Evolutionary conservation across 345 rosid genomes (phyloP), one percentile per base, ranked within the genome.

Genomic region (Citrus sp.): DNA sequence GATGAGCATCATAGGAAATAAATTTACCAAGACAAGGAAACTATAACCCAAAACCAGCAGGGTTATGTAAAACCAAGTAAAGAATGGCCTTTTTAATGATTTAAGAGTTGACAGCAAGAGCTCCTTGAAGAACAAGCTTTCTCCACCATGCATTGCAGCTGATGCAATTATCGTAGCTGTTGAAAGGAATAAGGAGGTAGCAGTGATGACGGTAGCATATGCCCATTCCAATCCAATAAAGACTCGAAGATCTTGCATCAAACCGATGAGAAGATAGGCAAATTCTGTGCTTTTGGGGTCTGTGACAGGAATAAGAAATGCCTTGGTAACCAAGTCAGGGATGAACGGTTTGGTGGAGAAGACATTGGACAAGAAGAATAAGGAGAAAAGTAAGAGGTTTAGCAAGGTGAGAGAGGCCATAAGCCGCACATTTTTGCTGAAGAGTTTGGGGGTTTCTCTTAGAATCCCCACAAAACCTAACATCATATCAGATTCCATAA

Each of bases 51-150:
- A 1, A 38, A 2, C 40, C 74, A 91, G 83, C 28, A 88, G 84
- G 67, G 56, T 22, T 40, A 79, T 77, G 80, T 80, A 88, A 74
- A 86, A 83, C 73, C 32, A 46, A 4, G 94, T 90, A 13, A 83
- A 37, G 30, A 91, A 74, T 14, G 88, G 89, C 40, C 85, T 83
- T 73, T 72, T 86, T 84, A 80, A 79, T 71, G 84, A 86, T 76
- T 37, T 78, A 19, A 78, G 38, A 1, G 87, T 78, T n/a, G 70
- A 74, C 40, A 67, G 19, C 13, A 82, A 60, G 78, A 91, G 73
- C 2, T 79, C 81, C 78, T 54, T 79, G 61, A 80, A 40, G 76
- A 80, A 21, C 58, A 76, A 10, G n/a, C 70, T 58, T 8, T 82
- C 85, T 9, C 82, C 85, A 22, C 72, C 74, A 59, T 78, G 76